Conservation (phyloP, 768 basidiomycete genomes). For the Lentinula aciculospora region DNA sequence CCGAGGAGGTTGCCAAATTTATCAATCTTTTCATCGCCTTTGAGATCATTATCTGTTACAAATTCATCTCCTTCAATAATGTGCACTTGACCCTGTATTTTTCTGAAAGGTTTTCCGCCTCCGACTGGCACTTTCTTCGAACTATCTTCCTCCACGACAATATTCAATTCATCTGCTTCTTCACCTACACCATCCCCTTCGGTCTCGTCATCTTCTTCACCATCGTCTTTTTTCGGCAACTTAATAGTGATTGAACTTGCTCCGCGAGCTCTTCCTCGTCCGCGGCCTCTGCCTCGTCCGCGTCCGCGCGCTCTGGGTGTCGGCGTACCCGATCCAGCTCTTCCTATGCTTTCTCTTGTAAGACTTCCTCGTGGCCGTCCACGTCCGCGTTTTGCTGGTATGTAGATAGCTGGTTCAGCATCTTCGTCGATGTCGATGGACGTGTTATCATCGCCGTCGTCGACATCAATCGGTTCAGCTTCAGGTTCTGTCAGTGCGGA, state of each 20-base stretch:
- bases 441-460: conserved; percentile 26
- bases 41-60: conserved; percentile 73
- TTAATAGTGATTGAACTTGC: conserved; percentile 10
- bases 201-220: conserved; percentile 27
- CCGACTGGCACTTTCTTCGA: conserved; percentile 39
- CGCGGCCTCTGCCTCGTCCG: conserved; percentile 29
- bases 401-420: conserved; percentile 6
- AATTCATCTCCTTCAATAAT: conserved; percentile 89
- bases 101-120: conserved; percentile 65
- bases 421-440: conserved; percentile 22
- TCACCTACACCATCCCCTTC: conserved; percentile 28
- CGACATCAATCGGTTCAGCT: conserved; percentile 12
- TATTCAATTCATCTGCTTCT: conserved; percentile 27
- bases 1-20: conserved; percentile 75
- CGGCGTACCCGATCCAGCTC: conserved; percentile 23
- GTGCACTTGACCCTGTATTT: conserved; percentile 69
- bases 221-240: conserved; percentile 15
- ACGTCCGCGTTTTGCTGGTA: conserved; percentile 24
- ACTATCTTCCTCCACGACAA: conserved; percentile 28
- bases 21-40: conserved; percentile 92
- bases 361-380: conserved; percentile 26
- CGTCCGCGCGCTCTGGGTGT: conserved; percentile 34
- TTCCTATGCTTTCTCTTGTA: conserved; percentile 11
- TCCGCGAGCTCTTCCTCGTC: conserved; percentile 25
- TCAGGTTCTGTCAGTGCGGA: conserved; percentile 29